Evolutionary conservation across 257 asterid genomes (phyloP).

Genomic region (Salvia rosmarinus): DNA sequence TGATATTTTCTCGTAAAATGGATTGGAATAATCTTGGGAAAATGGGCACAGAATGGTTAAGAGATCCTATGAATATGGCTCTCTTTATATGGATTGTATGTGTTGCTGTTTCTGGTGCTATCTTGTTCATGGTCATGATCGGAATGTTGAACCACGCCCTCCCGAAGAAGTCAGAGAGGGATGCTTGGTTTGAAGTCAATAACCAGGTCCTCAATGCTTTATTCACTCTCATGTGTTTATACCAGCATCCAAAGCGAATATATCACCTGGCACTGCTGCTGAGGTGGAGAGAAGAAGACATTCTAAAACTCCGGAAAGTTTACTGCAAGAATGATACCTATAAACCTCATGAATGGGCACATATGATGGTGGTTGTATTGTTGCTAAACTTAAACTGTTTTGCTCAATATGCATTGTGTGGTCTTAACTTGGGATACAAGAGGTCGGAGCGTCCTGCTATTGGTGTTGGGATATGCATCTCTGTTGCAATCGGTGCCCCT

Average conservation of each 20-base stretch:
- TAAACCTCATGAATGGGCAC: conserved; percentile 85
- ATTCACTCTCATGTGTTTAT: conserved; percentile 86
- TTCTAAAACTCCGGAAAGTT: conserved; percentile 62
- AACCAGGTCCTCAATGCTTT: conserved; percentile 88
- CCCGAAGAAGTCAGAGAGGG: conserved; percentile 71
- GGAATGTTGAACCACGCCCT: conserved; percentile 83
- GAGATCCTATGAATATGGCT: conserved; percentile 72
- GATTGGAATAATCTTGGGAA: conserved; percentile 58
- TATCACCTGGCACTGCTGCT: conserved; percentile 66
- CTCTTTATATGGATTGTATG: conserved; percentile 68
- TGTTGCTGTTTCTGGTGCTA: conserved; percentile 89
- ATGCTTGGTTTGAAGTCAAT: conserved; percentile 87
- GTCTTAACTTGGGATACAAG: conserved; percentile 72
- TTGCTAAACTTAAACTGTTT: conserved; percentile 73
- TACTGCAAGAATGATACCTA: conserved; percentile 77
- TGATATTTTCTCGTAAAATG: conserved; percentile 59
- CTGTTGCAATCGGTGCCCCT: conserved; percentile 79
- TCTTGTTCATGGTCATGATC: conserved; percentile 81
- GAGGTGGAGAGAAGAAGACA: conserved; percentile 63
- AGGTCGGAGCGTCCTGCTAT: conserved; percentile 72
- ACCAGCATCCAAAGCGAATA: conserved; percentile 77
- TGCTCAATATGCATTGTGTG: conserved; percentile 81
- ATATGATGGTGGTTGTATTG: conserved; percentile 80
- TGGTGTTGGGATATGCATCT: conserved; percentile 71
- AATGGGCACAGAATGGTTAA: conserved; percentile 73